Conservation (phyloP, 176 grass and related monocot species). For the Zoysia pacifica region DNA sequence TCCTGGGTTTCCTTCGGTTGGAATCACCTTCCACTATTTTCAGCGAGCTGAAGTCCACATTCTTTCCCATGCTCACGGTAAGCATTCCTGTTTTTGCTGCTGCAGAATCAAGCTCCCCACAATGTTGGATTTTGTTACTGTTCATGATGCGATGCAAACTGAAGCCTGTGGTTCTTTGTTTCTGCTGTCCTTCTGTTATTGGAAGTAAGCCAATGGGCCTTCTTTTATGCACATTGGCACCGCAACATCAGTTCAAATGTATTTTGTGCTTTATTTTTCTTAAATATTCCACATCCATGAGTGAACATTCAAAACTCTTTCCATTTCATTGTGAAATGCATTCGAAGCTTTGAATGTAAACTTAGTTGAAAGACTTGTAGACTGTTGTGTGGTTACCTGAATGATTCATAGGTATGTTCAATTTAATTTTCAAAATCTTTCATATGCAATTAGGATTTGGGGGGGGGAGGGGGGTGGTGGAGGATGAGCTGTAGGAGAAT, state of each 20-base stretch:
- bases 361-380: background rate
- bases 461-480: too few species aligned
- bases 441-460: too few species aligned
- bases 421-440: background rate
- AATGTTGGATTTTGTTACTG: background rate
- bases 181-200: background rate
- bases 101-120: background rate
- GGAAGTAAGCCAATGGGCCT: conserved; percentile 4
- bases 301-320: background rate
- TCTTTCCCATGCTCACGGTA: conserved; percentile 98
- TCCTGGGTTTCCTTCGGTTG: conserved; percentile 71
- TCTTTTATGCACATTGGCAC: background rate
- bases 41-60: conserved; percentile 77
- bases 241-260: background rate
- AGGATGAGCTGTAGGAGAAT: background rate
- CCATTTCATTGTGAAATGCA: background rate
- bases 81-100: conserved; percentile 27
- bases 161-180: background rate
- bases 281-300: background rate
- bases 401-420: background rate
- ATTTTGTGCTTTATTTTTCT: background rate
- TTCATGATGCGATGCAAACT: background rate
- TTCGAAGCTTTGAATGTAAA: background rate
- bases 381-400: background rate
- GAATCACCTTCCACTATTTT: conserved; percentile 80